Evolutionary conservation across 805 yeast genomes (phyloP).

Genomic region (Teunomyces pallodes): DNA sequence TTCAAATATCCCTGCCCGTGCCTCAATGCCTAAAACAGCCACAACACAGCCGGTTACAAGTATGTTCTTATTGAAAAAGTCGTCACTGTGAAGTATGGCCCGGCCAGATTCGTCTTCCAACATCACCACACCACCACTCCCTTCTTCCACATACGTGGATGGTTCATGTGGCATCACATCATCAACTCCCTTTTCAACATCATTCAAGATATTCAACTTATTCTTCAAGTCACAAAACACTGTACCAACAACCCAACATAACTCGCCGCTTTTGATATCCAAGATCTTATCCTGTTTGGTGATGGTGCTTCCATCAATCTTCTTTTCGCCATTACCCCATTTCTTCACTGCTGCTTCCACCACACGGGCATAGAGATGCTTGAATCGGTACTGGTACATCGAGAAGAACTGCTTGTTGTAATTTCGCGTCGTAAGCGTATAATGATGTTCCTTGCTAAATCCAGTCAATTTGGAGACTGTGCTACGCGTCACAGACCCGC

Average conservation of each 20-base stretch:
- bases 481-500: not conserved
- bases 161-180: constrained; percentile 46
- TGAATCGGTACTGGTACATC: constrained; percentile 42
- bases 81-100: constrained; percentile 65
- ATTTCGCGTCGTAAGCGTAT: constrained; percentile 22
- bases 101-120: constrained; percentile 94
- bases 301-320: constrained; percentile 32
- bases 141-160: constrained; percentile 37
- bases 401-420: constrained; percentile 41
- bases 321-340: constrained; percentile 52
- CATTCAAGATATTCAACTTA: constrained; percentile 82
- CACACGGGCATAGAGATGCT: constrained; percentile 32
- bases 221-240: constrained; percentile 78
- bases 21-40: constrained; percentile 83
- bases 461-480: not conserved
- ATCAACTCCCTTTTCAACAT: constrained; percentile 62
- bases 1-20: constrained; percentile 78
- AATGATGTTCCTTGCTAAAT: constrained; percentile 16
- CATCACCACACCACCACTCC: constrained; percentile 55
- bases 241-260: constrained; percentile 86
- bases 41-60: constrained; percentile 89
- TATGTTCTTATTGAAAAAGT: constrained; percentile 48
- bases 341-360: constrained; percentile 32
- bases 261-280: constrained; percentile 59
- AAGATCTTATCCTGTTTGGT: constrained; percentile 41